These are phyloP conservation scores for Persicaria maculosa DNA, from an alignment of 148 eudicot genomes.

Conservation along the genomic window DNA sequence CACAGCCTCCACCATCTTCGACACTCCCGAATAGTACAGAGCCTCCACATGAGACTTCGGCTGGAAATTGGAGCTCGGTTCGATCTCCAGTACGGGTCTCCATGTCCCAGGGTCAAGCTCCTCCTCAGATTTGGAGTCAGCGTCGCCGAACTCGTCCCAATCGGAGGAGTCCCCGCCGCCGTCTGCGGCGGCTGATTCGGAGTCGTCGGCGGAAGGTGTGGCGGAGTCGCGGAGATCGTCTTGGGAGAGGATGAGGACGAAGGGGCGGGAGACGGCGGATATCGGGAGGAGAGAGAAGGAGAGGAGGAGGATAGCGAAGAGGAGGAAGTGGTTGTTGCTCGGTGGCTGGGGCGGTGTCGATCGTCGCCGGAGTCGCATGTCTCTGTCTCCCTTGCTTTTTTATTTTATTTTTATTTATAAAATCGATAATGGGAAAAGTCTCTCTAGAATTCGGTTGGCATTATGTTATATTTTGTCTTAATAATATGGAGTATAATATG, in stretches of 20 bases:
- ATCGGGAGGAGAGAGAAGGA: slow-evolving; percentile 26
- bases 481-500: background rate
- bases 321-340: background rate
- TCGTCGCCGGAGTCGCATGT: slow-evolving; percentile 11
- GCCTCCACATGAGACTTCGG: slow-evolving; percentile 15
- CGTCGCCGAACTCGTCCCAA: slow-evolving; percentile 57
- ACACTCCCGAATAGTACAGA: slow-evolving; percentile 39
- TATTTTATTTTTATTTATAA: background rate
- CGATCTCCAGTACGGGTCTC: slow-evolving; percentile 54
- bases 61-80: slow-evolving; percentile 4
- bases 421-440: background rate
- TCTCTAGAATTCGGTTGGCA: background rate
- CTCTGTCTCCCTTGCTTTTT: background rate
- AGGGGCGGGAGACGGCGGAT: slow-evolving; percentile 40
- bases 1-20: slow-evolving; percentile 44
- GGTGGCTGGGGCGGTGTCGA: slow-evolving; percentile 12
- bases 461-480: background rate
- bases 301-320: slow-evolving; percentile 10
- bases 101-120: slow-evolving; percentile 82
- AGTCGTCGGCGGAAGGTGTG: slow-evolving; percentile 19
- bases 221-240: slow-evolving; percentile 57
- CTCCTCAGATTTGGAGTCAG: slow-evolving; percentile 45
- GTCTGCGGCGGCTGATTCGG: slow-evolving; percentile 17
- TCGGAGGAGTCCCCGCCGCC: slow-evolving; percentile 35
- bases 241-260: slow-evolving; percentile 72